Evolutionary conservation across 192 early-diverging fungal genomes (phyloP), one percentile per base, ranked within the genome.

Genomic region (Funneliformis mosseae): DNA sequence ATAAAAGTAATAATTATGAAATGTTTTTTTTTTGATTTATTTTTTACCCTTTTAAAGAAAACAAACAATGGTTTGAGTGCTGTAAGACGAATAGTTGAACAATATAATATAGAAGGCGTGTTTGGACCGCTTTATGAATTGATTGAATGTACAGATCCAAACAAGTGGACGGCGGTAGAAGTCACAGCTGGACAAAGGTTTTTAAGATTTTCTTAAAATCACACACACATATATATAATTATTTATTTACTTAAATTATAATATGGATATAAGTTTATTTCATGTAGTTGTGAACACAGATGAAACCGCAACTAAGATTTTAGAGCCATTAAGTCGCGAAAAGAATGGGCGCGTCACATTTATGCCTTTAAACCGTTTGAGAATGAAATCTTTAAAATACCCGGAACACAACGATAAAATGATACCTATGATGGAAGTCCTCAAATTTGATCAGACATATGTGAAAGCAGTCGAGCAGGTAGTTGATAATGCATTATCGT

Each of bases 201-300:
- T 38, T 18, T 39, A 69, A 69, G 42, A 33, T 21, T n/a, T 41
- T 69, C n/a, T n/a, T n/a, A n/a, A 41, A 18, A 18, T 69, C 14
- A 16, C n/a, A n/a, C n/a, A n/a, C n/a, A n/a, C n/a, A n/a, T n/a
- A n/a, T n/a, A n/a, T n/a, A n/a, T n/a, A n/a, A n/a, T n/a, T n/a
- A 42, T 28, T 2, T 28, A 28, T 28, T 62, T 62, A 62, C 3
- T 66, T 28, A 2, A 28, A 28, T 12, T 69, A 42, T 16, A 55
- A 21, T 43, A 21, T 80, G 5, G 42, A 46, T 67, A 45, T 41
- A 80, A 97, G 96, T 80, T 85, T 99, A 73, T 99, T 98, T 85
- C 95, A 98, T 82, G 91, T 99, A 21, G 98, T 99, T 21, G 97
- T 99, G 0, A 97, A 99, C 80, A 93, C 90, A 3, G 98, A 99